phyloP scores from a whole-genome alignment of 306 rosid genomes.

The Fragaria ananassa region DNA sequence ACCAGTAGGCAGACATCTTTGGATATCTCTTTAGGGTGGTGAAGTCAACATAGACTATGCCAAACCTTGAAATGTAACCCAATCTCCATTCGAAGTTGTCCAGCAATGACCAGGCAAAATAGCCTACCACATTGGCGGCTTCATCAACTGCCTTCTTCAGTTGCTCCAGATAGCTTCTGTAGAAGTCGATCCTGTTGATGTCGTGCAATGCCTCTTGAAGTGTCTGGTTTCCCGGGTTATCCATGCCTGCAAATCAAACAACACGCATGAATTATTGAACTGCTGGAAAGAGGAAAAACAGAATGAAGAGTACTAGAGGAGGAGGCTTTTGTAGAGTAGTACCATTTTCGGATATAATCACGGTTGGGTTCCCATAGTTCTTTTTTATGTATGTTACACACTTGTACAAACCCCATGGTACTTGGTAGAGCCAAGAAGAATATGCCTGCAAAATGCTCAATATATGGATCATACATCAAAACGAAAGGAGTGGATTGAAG shows the following conservation, averaged over 20 bases:
- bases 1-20: conserved; percentile 93
- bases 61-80: conserved; percentile 93
- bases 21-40: conserved; percentile 75
- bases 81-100: conserved; percentile 92
- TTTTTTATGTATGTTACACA: conserved; percentile 65
- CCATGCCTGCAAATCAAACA: conserved; percentile 58
- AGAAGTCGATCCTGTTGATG: conserved; percentile 67
- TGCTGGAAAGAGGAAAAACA: neutral
- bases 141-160: conserved; percentile 76
- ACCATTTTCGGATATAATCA: conserved; percentile 90
- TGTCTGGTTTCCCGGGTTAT: conserved; percentile 68
- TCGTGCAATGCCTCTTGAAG: conserved; percentile 57
- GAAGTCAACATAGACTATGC: conserved; percentile 83
- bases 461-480: neutral
- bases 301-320: neutral
- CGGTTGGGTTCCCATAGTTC: conserved; percentile 67
- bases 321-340: neutral
- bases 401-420: conserved; percentile 96
- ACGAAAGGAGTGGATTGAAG: neutral
- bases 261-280: neutral
- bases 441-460: conserved; percentile 49
- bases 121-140: conserved; percentile 75
- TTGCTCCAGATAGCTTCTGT: conserved; percentile 57
- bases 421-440: conserved; percentile 85
- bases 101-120: conserved; percentile 87